A percentile compares a stretch with the other conserved stretches of the same genome.
These are phyloP conservation scores for Globisporangium mamillatum DNA, from an alignment of 352 stramenopile species.

Conservation along the genomic window DNA sequence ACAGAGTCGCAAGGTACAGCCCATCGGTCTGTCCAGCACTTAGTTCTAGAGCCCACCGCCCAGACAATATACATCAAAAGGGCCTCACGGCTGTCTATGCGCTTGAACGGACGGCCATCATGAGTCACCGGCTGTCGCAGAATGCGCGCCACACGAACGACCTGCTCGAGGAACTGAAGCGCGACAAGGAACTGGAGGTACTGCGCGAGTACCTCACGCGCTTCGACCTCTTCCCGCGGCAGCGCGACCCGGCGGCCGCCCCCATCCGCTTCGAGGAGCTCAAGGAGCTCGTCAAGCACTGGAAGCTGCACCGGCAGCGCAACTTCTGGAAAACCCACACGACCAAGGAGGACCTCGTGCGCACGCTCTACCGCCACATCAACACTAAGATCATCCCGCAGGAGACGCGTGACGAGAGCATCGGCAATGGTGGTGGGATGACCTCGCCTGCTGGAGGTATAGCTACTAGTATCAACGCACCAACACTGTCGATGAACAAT, in stretches of 20 bases:
- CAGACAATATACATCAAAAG: background rate
- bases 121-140: slow-evolving; percentile 82
- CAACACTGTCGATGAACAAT: slow-evolving; percentile 6
- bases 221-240: slow-evolving; percentile 73
- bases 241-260: slow-evolving; percentile 66
- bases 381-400: slow-evolving; percentile 83
- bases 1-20: background rate
- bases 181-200: slow-evolving; percentile 85
- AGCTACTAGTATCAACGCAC: background rate
- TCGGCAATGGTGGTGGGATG: slow-evolving; percentile 9
- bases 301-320: slow-evolving; percentile 86
- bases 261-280: slow-evolving; percentile 89
- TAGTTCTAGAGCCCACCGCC: background rate
- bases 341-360: slow-evolving; percentile 86
- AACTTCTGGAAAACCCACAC: slow-evolving; percentile 91
- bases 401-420: slow-evolving; percentile 49
- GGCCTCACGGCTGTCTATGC: background rate
- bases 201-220: slow-evolving; percentile 81
- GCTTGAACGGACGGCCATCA: slow-evolving; percentile 33
- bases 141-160: slow-evolving; percentile 81
- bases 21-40: background rate
- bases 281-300: slow-evolving; percentile 89
- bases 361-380: slow-evolving; percentile 83
- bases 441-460: slow-evolving; percentile 15
- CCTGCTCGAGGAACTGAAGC: slow-evolving; percentile 80